phyloP scores from a whole-genome alignment of 805 yeast genomes.

The Ogataea polymorpha region DNA sequence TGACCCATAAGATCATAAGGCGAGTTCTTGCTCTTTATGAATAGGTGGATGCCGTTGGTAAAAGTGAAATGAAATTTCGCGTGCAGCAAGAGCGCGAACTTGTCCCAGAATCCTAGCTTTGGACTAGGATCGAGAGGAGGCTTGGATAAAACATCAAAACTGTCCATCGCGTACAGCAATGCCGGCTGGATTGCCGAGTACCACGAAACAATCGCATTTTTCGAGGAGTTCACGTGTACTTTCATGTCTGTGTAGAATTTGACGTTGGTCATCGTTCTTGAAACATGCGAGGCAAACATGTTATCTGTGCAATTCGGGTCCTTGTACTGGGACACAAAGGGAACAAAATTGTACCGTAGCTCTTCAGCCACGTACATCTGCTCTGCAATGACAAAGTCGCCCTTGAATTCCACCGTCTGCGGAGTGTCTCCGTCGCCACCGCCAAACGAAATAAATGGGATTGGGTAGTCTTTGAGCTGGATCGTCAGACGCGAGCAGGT shows the following conservation, averaged over 20 bases:
- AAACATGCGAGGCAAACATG: constrained; percentile 54
- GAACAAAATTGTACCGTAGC: constrained; percentile 44
- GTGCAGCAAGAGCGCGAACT: constrained; percentile 52
- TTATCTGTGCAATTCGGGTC: constrained; percentile 35
- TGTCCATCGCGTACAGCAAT: constrained; percentile 55
- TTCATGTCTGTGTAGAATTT: constrained; percentile 51
- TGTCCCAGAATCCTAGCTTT: constrained; percentile 73
- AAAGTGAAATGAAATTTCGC: constrained; percentile 50
- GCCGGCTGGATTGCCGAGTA: constrained; percentile 63
- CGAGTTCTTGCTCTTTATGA: constrained; percentile 56
- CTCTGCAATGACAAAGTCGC: constrained; percentile 59
- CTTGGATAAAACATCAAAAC: constrained; percentile 64
- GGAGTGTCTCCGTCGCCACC: constrained; percentile 41
- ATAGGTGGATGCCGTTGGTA: constrained; percentile 51
- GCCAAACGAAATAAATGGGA: constrained; percentile 53
- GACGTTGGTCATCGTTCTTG: constrained; percentile 63
- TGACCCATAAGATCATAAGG: constrained; percentile 58
- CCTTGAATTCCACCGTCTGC: constrained; percentile 34
- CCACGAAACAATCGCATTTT: constrained; percentile 58
- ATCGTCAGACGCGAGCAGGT: constrained; percentile 42
- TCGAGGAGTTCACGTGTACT: constrained; percentile 41
- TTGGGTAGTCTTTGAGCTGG: constrained; percentile 51
- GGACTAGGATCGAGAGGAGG: constrained; percentile 66
- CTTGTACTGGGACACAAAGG: constrained; percentile 40
- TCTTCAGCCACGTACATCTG: constrained; percentile 51